A percentile compares a stretch with the other conserved stretches of the same genome.
phyloP scores from a whole-genome alignment of 2,329 filamentous ascomycete species.

The Coniochaeta pulveracea region DNA sequence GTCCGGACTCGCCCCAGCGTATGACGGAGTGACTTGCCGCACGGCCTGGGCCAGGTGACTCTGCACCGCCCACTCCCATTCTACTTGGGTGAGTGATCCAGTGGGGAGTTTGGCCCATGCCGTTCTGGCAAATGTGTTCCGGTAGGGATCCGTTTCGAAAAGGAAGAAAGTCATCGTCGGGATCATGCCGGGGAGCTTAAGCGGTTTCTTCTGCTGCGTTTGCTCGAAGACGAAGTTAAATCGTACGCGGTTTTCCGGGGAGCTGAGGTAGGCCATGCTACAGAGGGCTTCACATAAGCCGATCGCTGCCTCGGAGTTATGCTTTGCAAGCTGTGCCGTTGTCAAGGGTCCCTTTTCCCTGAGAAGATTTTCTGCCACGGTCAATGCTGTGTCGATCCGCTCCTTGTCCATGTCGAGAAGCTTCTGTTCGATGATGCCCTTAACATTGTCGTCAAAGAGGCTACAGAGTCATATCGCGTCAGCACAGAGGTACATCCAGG shows the following conservation, averaged over 20 bases:
- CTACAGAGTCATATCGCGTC: conserved; percentile 7
- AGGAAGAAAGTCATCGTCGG: conserved; percentile 80
- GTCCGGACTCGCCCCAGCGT: conserved; percentile 21
- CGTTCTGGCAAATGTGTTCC: conserved; percentile 55
- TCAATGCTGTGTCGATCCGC: conserved; percentile 26
- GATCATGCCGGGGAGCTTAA: conserved; percentile 63
- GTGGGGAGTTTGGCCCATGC: conserved; percentile 58
- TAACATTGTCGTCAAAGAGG: conserved; percentile 28
- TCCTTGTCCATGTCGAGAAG: conserved; percentile 25
- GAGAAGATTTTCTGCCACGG: conserved; percentile 36
- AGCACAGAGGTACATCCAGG: conserved; percentile 3
- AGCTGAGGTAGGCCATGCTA: conserved; percentile 63
- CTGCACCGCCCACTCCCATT: conserved; percentile 82
- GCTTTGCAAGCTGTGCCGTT: conserved; percentile 31
- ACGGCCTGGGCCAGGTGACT: conserved; percentile 61
- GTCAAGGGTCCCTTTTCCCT: conserved; percentile 33
- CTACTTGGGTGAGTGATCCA: conserved; percentile 49
- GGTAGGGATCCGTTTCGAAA: conserved; percentile 57
- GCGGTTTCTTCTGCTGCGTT: conserved; percentile 65
- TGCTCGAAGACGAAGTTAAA: conserved; percentile 80
- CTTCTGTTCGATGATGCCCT: conserved; percentile 25
- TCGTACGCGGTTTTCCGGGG: conserved; percentile 36
- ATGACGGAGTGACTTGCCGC: conserved; percentile 44
- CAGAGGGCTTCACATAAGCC: conserved; percentile 83
- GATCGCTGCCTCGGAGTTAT: conserved; percentile 52